Conservation (phyloP, 139 green algal species). For the Pycnococcus provasolii region DNA sequence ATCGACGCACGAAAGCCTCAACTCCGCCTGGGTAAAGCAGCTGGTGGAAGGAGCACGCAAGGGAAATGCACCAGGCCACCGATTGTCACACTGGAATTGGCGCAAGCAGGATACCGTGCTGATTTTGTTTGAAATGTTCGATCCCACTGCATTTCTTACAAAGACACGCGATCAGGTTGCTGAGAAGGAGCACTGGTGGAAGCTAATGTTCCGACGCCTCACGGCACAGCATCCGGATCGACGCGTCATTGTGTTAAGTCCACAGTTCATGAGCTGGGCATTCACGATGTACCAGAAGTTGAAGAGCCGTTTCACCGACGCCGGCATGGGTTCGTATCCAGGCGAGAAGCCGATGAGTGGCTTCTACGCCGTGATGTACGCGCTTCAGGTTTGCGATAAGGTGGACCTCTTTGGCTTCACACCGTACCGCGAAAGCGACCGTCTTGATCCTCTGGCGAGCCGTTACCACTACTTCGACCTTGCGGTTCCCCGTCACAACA, state of each 20-base stretch:
- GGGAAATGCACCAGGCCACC: not conserved
- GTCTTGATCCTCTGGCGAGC: constrained; percentile 1
- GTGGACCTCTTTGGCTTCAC: constrained; percentile 9
- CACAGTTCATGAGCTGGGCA: constrained; percentile 9
- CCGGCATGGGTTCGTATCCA: constrained; percentile 8
- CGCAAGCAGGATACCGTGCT: constrained; percentile 15
- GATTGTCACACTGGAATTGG: constrained; percentile 16
- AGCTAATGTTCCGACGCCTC: constrained; percentile 4
- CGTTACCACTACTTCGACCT: constrained; percentile 32
- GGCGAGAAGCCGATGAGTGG: constrained; percentile 27
- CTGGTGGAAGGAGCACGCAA: constrained; percentile 4
- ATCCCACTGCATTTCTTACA: constrained; percentile 2
- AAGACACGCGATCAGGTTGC: constrained; percentile 17
- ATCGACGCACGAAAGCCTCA: constrained; percentile 23
- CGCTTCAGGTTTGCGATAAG: constrained; percentile 11
- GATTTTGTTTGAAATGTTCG: constrained; percentile 27
- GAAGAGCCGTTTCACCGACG: not conserved
- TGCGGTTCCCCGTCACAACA: constrained; percentile 22
- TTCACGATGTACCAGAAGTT: constrained; percentile 2
- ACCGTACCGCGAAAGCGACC: constrained; percentile 20
- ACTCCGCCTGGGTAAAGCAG: constrained; percentile 22
- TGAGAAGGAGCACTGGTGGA: constrained; percentile 24
- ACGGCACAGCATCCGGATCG: not conserved
- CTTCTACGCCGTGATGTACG: constrained; percentile 21
- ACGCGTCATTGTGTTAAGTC: constrained; percentile 2